Percentiles rank a stretch among this genome's conserved stretches.
Evolutionary conservation across 345 rosid species (phyloP).

Genomic region (Dipteronia dyeriana): DNA sequence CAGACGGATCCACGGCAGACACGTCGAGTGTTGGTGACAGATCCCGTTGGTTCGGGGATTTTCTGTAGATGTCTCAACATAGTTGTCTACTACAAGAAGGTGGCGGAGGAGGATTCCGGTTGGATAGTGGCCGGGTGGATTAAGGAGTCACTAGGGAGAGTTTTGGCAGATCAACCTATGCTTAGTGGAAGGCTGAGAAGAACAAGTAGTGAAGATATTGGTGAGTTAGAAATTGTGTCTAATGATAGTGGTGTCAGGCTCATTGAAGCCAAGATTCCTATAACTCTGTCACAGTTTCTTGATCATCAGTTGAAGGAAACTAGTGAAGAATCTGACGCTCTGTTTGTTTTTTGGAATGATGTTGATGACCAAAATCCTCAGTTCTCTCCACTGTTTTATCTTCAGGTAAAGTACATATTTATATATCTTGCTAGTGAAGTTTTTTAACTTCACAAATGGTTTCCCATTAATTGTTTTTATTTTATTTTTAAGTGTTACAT

Average conservation of each 20-base stretch:
- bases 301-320: slow-evolving; percentile 21
- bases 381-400: slow-evolving; percentile 68
- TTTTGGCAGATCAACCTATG: slow-evolving; percentile 57
- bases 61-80: slow-evolving; percentile 50
- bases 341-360: slow-evolving; percentile 75
- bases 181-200: slow-evolving; percentile 59
- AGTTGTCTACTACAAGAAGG: slow-evolving; percentile 47
- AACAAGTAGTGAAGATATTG: slow-evolving; percentile 26
- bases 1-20: slow-evolving; percentile 54
- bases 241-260: slow-evolving; percentile 76
- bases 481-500: too few species aligned
- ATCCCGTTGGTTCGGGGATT: slow-evolving; percentile 38
- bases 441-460: neutral
- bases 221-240: slow-evolving; percentile 64
- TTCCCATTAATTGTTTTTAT: too few species aligned
- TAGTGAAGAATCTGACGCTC: slow-evolving; percentile 47
- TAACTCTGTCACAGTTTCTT: slow-evolving; percentile 53
- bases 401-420: slow-evolving; percentile 48
- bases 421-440: neutral
- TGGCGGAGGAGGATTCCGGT: slow-evolving; percentile 47
- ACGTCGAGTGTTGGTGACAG: slow-evolving; percentile 36
- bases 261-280: slow-evolving; percentile 50
- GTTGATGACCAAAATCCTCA: slow-evolving; percentile 63
- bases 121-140: slow-evolving; percentile 75
- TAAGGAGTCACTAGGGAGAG: slow-evolving; percentile 67